A percentile compares a stretch with the other conserved stretches of the same genome.
Evolutionary conservation across 1,284 basidiomycete genomes (phyloP).

Genomic region (Pyrrhoderma lamaoense): DNA sequence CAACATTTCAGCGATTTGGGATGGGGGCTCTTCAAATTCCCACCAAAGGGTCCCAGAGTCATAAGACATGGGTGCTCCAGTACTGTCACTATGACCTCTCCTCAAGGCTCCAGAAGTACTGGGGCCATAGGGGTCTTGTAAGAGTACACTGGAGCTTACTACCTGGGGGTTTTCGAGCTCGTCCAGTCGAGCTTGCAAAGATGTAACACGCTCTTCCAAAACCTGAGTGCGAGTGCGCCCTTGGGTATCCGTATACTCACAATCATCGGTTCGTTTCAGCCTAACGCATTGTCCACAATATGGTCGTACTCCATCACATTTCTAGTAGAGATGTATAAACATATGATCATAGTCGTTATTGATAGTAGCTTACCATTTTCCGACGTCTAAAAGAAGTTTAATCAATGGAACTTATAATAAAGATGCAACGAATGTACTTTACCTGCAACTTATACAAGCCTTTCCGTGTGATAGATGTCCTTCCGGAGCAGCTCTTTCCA

Average conservation of each 20-base stretch:
- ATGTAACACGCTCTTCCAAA: constrained; percentile 14
- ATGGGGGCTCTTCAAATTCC: constrained; percentile 19
- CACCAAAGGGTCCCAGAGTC: constrained; percentile 11
- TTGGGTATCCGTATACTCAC: constrained; percentile 18
- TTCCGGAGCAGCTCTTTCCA: not conserved
- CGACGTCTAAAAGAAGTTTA: constrained; percentile 4
- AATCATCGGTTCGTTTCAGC: constrained; percentile 5
- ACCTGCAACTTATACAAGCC: constrained; percentile 16
- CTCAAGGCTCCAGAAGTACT: not conserved
- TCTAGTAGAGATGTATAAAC: constrained; percentile 1
- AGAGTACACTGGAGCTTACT: not conserved
- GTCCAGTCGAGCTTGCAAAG: constrained; percentile 9
- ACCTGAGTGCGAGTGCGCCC: constrained; percentile 15
- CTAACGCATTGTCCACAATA: constrained; percentile 15
- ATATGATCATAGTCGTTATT: not conserved
- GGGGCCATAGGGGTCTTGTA: constrained; percentile 10
- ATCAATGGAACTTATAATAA: not conserved
- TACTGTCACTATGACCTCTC: not conserved
- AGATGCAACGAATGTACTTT: not conserved
- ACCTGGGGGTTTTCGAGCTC: constrained; percentile 11
- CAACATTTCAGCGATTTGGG: constrained; percentile 9
- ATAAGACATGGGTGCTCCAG: not conserved
- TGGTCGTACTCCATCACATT: constrained; percentile 16
- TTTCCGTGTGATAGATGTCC: constrained; percentile 1
- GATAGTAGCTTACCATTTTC: constrained; percentile 11